Evolutionary conservation across 768 basidiomycete species (phyloP), one percentile per base, ranked within the genome.

Genomic region (Boletus rubroflammeus): DNA sequence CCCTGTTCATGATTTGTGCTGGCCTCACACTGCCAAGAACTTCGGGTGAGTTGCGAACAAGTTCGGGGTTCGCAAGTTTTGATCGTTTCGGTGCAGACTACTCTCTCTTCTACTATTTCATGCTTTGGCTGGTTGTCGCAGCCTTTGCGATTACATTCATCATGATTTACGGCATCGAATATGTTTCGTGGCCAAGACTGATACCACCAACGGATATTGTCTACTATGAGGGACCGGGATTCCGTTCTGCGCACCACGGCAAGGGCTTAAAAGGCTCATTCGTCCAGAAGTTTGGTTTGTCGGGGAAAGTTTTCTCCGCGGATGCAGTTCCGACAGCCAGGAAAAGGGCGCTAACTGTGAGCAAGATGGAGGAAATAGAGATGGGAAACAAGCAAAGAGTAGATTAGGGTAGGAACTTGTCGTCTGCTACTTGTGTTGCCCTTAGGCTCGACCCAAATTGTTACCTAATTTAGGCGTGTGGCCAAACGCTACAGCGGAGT

Each of bases 121-220:
- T 88, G 63, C 75, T 97, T 39, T 94, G 94, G 89, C 76, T 90
- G 62, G 61, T 78, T 31, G 66, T 94, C 41, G 73, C 91, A 42
- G 66, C 78, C 32, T 59, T 83, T 48, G 78, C 93, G 13, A 72
- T 87, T 54, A 61, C 75, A 42, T 94, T 90, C 73, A 93, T 98
- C 59, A 59, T 86, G 63, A 70, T 81, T n/a, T 81, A 96, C 70
- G 96, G 95, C 35, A 85, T 95, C 59, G 90, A 93, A 57, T 99
- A 97, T 67, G 96, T 99, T 51, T 82, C 89, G 15, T 98, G 94
- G 91, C 97, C 97, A 13, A 82, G 87, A 11, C 79, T 99, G 51
- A 81, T 89, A 58, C 88, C 92, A 0, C 84, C 86, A 5, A 75
- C 76, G 28, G 90, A 93, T 53, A 76, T 86, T 48, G 86, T 98